Evolutionary conservation across 345 rosid species (phyloP), one percentile per base, ranked within the genome.

Genomic region (Populus alba): DNA sequence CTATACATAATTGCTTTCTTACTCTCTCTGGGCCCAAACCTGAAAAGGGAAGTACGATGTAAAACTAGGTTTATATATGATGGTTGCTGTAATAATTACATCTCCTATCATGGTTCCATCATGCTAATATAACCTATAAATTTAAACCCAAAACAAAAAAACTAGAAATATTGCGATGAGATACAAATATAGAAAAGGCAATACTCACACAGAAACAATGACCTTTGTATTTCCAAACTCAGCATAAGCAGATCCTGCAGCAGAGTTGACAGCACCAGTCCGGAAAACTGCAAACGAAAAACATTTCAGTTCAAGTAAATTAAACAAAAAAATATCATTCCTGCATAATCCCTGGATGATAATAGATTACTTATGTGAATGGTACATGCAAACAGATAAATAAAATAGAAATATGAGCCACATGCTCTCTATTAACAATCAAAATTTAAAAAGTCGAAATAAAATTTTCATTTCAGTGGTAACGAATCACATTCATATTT

Each of bases 21-120:
- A 84, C 97, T 96, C 83, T 96, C 98, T 82, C 97, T 89, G n/a
- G 99, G 99, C 74, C 99, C 99, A 85, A 94, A 96, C 70, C 99
- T 96, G 86, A 78, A 73, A 33, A 71, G 13, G 70, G 25, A 55
- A 68, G 17, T 41, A 66, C 23, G 25, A 76, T 67, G 27, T 41
- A n/a, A 57, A 72, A 38, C 17, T 29, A 31, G 31, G 3, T 20
- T 17, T 25, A 59, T 25, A 7, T 7, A 11, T 37, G n/a, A 27
- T 31, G 45, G n/a, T 22, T 47, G 73, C 25, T 49, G 29, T 59
- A 59, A 9, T 23, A 23, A 59, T 59, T 23, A 59, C 11, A 59
- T 10, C 65, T 23, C 65, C 11, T 11, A 47, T 12, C 25, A 23
- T 20, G 67, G 55, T 43, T 61, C 62, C 31, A 59, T 17, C 35